Conservation (phyloP, 139 green algal genomes). For the Ostreobium quekettii region DNA sequence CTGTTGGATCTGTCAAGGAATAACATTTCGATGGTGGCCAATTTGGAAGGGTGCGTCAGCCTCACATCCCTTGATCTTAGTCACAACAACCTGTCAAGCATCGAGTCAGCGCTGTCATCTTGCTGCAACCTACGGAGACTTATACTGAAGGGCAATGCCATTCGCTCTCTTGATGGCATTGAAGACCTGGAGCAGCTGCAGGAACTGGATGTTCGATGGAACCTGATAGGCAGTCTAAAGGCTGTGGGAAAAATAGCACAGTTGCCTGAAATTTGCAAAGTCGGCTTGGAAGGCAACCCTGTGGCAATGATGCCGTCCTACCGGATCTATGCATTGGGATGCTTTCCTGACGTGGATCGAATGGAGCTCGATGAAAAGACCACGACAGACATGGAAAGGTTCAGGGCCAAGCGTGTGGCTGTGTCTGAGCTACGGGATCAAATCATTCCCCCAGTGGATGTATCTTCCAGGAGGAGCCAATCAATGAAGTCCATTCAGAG, state of each 20-base stretch:
- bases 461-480: too few species aligned
- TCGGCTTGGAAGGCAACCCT: conserved; percentile 8
- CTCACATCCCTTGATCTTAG: conserved; percentile 4
- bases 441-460: too few species aligned
- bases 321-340: background rate
- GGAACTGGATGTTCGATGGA: conserved; percentile 4
- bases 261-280: background rate
- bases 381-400: too few species aligned
- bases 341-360: too few species aligned
- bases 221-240: background rate
- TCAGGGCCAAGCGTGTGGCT: too few species aligned
- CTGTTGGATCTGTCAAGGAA: conserved; percentile 10
- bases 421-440: too few species aligned
- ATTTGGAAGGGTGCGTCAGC: background rate
- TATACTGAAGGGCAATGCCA: conserved; percentile 4
- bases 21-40: background rate
- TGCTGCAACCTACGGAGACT: background rate
- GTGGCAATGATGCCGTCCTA: background rate
- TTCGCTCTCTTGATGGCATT: conserved; percentile 1
- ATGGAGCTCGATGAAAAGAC: too few species aligned
- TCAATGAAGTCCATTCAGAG: too few species aligned
- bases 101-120: background rate
- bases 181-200: background rate
- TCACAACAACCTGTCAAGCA: background rate
- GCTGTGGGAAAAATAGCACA: background rate